Conservation (phyloP, 1,139 yeast species). For the Debaryomycetaceae sp. region DNA sequence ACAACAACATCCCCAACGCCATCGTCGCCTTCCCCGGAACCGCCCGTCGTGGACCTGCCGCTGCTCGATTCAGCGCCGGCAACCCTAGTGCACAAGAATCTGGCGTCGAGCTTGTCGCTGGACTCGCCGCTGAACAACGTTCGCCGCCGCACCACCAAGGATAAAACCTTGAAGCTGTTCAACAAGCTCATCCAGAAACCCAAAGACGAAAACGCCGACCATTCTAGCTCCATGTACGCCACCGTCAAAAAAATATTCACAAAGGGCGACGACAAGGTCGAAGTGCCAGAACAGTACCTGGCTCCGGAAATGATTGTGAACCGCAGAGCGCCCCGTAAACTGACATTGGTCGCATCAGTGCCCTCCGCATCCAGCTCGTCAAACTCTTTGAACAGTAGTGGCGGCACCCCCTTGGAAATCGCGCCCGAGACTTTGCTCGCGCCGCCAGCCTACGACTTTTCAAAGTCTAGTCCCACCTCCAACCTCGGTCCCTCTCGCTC, state of each 20-base stretch:
- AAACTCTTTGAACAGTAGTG: too few relatives aligned
- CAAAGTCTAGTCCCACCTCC: too few relatives aligned
- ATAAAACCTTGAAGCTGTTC: neutral
- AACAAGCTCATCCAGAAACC: neutral
- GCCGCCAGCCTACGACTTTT: too few relatives aligned
- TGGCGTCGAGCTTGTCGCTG: neutral
- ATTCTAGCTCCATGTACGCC: conserved; percentile 8
- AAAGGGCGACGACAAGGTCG: conserved; percentile 49
- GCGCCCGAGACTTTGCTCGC: too few relatives aligned
- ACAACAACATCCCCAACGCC: neutral
- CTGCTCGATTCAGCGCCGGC: too few relatives aligned
- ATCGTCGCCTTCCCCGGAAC: neutral
- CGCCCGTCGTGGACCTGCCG: too few relatives aligned
- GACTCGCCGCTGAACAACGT: neutral
- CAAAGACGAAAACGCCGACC: conserved; percentile 1
- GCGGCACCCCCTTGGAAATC: too few relatives aligned
- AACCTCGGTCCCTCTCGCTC: too few relatives aligned
- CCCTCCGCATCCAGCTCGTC: too few relatives aligned
- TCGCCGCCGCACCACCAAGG: too few relatives aligned
- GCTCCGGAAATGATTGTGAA: conserved; percentile 61
- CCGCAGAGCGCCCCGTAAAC: conserved; percentile 22
- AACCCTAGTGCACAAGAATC: too few relatives aligned
- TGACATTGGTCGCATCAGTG: too few relatives aligned
- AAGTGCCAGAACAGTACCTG: conserved; percentile 14
- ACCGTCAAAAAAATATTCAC: conserved; percentile 49